Base-by-base conservation (phyloP, 805 yeast genomes). In the Brettanomyces naardenensis region DNA sequence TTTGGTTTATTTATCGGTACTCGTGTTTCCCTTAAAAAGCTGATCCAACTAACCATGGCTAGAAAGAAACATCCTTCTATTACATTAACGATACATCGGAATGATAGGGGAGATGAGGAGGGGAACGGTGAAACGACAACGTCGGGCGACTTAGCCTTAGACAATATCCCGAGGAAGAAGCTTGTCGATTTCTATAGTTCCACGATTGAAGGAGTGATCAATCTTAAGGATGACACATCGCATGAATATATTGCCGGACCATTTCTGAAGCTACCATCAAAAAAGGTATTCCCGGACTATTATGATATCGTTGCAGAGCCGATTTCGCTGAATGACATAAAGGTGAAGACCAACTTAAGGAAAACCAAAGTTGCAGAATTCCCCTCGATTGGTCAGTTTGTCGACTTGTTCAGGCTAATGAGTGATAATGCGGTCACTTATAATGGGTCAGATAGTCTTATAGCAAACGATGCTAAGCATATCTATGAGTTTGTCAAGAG, bases 251-350 rank as follows among this genome's bases (percentile, higher is more conserved):
- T 64, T 37, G 40, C 59, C 35, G 62, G 71, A 44, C 73, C 75
- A 56, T 86, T 86, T 58, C 54, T 75, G 41, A 75, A 73, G 49
- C 63, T 85, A 29, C 95, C 95, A 5, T 69, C 81, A 20, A 73
- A 78, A 46, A 78, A 80, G 53, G 58, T 73, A 29, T 85, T 80
- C 49, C 86, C 95, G 0, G 94, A 85, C 52, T 86, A 86, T 54
- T 83, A 77, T 53, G 70, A 73, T 43, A 64, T 75, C 36, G 76
- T 85, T 34, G 58, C 64, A 37, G 61, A 62, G 18, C 95, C 95
- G 3, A 73, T 83, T 3, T 80, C 95, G 0, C 57, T 86, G 11
- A 68, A 73, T 40, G 90, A 83, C 56, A 76, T 86, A 40, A 69
- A 70, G 40, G 61, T 59, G 39, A 72, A 15, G 23, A 15, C 15